Base-by-base conservation (phyloP, 2,329 filamentous ascomycete genomes). In the Monosporascus cannonballus region DNA sequence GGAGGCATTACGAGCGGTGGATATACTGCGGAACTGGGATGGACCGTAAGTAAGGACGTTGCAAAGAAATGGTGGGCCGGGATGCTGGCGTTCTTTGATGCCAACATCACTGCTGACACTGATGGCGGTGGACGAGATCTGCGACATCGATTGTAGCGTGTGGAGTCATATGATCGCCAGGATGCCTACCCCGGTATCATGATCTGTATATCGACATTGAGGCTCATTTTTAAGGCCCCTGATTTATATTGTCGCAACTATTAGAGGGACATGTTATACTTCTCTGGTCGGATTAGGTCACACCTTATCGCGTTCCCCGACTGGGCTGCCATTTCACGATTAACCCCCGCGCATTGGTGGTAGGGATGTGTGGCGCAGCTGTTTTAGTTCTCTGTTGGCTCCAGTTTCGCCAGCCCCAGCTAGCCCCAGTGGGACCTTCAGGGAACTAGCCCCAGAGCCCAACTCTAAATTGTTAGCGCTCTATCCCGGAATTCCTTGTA, bases 351-450 rank as follows among this genome's bases (percentile, higher is more conserved):
- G 8, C 18, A 46, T 48, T 52, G 53, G 53, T 37, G 46, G 50
- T 53, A 58, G 53, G 15, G n/a, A 39, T 47, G 47, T 52, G 56
- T 59, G 58, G 56, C 56, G 56, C 58, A 58, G 56, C 36, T 17
- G 42, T 38, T 51, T 38, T 24, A 39, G 17, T 7, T 42, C 8
- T 18, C 18, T 20, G 38, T 41, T n/a, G 17, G 17, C 38, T 20
- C 38, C 17, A 41, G 38, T 6, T 41, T 41, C 18, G 38, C 18
- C 17, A 20, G 38, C 18, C 17, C 9, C 9, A 20, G 30, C 30
- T 3, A 11, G 27, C 27, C 27, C 30, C 30, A 8, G 17, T 4
- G 18, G 37, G 6, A 18, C 37, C 37, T 39, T 39, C 37, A 39
- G 17, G 17, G 18, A 34, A 34, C 30, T 4, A 18, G 17, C 39